Percentiles rank a stretch among this genome's conserved stretches.
These are phyloP conservation scores for Gracilariopsis chorda DNA, from an alignment of 23 red algal species.

Conservation along the genomic window DNA sequence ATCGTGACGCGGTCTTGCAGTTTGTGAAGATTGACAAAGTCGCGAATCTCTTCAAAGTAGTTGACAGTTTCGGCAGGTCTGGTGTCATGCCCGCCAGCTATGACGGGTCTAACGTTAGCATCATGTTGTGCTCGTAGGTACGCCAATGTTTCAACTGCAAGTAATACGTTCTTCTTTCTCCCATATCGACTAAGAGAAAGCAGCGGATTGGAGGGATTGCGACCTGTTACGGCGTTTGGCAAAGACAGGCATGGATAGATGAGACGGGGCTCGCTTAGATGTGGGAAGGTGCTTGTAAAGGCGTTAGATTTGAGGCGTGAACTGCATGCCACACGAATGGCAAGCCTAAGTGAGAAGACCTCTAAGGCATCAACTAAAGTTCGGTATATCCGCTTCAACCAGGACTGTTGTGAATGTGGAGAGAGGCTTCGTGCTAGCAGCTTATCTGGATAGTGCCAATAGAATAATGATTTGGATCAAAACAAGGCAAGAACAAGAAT, in stretches of 20 bases:
- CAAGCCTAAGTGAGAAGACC: conserved; percentile 35
- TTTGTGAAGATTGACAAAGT: neutral
- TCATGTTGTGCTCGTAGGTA: conserved; percentile 1
- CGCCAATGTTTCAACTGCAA: conserved; percentile 70
- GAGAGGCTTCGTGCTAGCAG: conserved; percentile 59
- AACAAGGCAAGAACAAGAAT: conserved; percentile 70
- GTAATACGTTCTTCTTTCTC: conserved; percentile 84
- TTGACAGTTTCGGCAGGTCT: conserved; percentile 79
- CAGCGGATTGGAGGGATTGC: neutral
- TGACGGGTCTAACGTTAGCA: conserved; percentile 30
- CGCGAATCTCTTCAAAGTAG: conserved; percentile 34
- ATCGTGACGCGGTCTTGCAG: conserved; percentile 27
- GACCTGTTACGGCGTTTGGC: neutral
- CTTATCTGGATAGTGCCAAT: conserved; percentile 96
- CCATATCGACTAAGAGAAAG: conserved; percentile 94
- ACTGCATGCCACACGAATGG: conserved; percentile 67
- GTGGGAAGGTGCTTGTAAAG: conserved; percentile 59
- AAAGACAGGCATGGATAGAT: conserved; percentile 76
- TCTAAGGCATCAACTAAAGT: conserved; percentile 66
- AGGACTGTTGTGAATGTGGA: conserved; percentile 4
- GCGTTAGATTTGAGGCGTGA: conserved; percentile 68
- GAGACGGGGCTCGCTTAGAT: conserved; percentile 27
- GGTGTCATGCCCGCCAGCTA: conserved; percentile 87
- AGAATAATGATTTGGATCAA: conserved; percentile 69
- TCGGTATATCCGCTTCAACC: conserved; percentile 52